A percentile compares a stretch with the other conserved stretches of the same genome.
phyloP scores from a whole-genome alignment of 148 eudicot genomes.

The Fallopia convolvulus region DNA sequence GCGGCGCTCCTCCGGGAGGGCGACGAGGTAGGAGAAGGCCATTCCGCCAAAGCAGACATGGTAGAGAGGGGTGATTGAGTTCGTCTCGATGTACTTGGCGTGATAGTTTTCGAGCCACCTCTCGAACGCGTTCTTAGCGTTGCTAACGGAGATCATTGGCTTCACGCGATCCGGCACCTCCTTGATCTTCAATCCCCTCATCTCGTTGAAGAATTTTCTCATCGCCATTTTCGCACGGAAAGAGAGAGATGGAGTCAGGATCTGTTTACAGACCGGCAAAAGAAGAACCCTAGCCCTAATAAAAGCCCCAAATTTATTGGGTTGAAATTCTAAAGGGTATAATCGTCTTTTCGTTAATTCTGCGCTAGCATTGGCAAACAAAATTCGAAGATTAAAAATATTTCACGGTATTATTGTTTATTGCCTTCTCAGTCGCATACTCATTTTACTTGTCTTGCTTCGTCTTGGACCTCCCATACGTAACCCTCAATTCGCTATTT shows the following conservation, averaged over 20 bases:
- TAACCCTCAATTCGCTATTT: not conserved
- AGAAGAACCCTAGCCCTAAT: not conserved
- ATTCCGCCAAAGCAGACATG: conserved; percentile 89
- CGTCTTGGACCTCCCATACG: not conserved
- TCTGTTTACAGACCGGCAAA: not conserved
- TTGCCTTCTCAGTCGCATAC: too few relatives aligned
- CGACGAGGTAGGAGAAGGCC: conserved; percentile 81
- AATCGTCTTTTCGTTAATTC: not conserved
- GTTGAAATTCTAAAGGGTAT: not conserved
- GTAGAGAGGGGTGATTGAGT: conserved; percentile 46
- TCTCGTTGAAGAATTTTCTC: conserved; percentile 47
- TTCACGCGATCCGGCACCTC: conserved; percentile 58
- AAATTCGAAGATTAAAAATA: too few relatives aligned
- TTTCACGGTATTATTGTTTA: too few relatives aligned
- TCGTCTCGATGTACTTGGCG: conserved; percentile 68
- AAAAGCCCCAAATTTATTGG: not conserved
- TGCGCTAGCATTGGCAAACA: not conserved
- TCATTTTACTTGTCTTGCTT: not conserved
- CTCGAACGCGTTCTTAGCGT: conserved; percentile 29
- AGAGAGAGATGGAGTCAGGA: not conserved
- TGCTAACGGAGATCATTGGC: conserved; percentile 33
- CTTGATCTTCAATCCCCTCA: conserved; percentile 55
- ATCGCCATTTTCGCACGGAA: conserved; percentile 15
- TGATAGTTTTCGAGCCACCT: conserved; percentile 64
- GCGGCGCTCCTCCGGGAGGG: conserved; percentile 94